phyloP scores from a whole-genome alignment of 805 yeast species.

The Ogataea saltuana region DNA sequence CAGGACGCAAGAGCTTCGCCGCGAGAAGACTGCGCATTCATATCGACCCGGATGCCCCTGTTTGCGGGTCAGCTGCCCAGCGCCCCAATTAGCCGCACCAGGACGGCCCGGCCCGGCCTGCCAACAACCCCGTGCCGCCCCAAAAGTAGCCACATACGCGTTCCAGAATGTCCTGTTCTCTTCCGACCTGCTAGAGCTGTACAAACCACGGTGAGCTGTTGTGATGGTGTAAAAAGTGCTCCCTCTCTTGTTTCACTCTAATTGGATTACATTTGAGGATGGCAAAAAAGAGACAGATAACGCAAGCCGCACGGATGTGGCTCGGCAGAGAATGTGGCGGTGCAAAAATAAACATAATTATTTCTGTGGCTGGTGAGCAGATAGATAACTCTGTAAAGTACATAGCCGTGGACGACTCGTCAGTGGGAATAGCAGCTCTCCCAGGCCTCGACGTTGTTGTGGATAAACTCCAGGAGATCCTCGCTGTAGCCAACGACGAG shows the following conservation, averaged over 20 bases:
- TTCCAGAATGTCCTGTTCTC: conserved; percentile 6
- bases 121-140: not conserved
- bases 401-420: not conserved
- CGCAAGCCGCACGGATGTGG: conserved; percentile 9
- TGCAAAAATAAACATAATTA: not conserved
- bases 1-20: no score
- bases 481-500: conserved; percentile 27
- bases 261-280: conserved; percentile 16
- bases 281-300: conserved; percentile 22
- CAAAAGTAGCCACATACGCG: not conserved
- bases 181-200: conserved; percentile 2
- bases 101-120: not conserved
- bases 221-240: not conserved
- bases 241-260: conserved; percentile 4
- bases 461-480: conserved; percentile 27
- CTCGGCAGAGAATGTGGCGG: conserved; percentile 10
- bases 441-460: conserved; percentile 30
- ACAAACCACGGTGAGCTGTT: not conserved
- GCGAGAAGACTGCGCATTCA: no score
- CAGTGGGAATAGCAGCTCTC: conserved; percentile 25
- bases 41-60: no score
- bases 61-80: no score
- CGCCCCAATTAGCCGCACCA: conserved; percentile 8
- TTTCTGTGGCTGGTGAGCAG: conserved; percentile 1
- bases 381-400: no score